These are phyloP conservation scores for Starmerella bacillaris DNA, from an alignment of 805 yeast species.

Conservation along the genomic window DNA sequence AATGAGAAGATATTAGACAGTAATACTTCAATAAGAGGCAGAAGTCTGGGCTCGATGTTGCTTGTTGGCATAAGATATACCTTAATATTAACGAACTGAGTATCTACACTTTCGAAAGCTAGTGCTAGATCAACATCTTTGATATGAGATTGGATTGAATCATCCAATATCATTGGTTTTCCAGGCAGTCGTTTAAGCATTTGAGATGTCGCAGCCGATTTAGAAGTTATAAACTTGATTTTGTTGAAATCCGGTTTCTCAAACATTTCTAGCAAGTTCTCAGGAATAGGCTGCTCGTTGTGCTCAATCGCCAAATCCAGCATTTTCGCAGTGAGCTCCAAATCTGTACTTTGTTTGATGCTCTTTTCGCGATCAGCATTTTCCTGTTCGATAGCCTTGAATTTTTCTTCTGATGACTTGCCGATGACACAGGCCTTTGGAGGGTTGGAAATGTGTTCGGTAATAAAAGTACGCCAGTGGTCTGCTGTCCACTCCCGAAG, in stretches of 20 bases:
- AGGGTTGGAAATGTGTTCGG: slow-evolving; percentile 38
- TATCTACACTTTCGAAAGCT: slow-evolving; percentile 61
- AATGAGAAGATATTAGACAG: slow-evolving; percentile 50
- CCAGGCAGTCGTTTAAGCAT: slow-evolving; percentile 4
- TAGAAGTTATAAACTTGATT: slow-evolving; percentile 53
- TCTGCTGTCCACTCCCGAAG: slow-evolving; percentile 42
- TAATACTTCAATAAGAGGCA: slow-evolving; percentile 47
- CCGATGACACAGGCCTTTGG: slow-evolving; percentile 51
- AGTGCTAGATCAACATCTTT: slow-evolving; percentile 36
- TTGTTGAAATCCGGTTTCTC: slow-evolving; percentile 56
- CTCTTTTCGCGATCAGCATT: slow-evolving; percentile 33
- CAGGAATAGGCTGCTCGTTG: slow-evolving; percentile 68
- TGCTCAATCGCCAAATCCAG: slow-evolving; percentile 44
- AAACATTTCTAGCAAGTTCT: slow-evolving; percentile 40
- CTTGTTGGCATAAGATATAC: slow-evolving; percentile 37
- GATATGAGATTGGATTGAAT: slow-evolving; percentile 14
- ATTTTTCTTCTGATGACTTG: slow-evolving; percentile 47
- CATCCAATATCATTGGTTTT: slow-evolving; percentile 2
- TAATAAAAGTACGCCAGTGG: slow-evolving; percentile 47
- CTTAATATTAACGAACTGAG: slow-evolving; percentile 59
- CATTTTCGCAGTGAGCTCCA: slow-evolving; percentile 31
- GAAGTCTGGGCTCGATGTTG: slow-evolving; percentile 31
- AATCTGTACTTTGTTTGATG: slow-evolving; percentile 38
- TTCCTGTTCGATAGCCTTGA: slow-evolving; percentile 34
- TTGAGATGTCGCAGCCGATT: slow-evolving; percentile 41